Base-by-base conservation (phyloP, 169 alveolate species). In the Cryptosporidium baileyi region DNA sequence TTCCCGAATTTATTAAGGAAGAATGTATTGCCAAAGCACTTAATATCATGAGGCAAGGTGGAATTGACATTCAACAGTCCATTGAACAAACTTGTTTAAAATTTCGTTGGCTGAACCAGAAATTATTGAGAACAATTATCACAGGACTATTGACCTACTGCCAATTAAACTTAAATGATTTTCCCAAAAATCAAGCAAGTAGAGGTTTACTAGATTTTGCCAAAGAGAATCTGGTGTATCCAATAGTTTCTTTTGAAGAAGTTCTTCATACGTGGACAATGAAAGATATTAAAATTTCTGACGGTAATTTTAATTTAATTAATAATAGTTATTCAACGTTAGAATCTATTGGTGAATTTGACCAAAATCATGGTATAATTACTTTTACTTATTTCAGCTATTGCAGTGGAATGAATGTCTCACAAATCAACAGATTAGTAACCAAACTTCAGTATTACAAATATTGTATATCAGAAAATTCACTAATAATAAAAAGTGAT, bases 61-160 rank as follows among this genome's bases (percentile, higher is more conserved):
- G 67, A 11, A 9, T 54, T 1, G 67, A 51, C 15, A 45, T 74
- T n/a, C 59, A 74, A 24, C 3, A 51, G 19, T 67, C 85, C 11
- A 9, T 74, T 22, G 59, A 59, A 0, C 85, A 74, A 19, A 34
- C 85, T 57, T 74, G 85, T 38, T 54, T 43, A 24, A 54, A 54
- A 45, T 36, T 54, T 15, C 40, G 60, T 8, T 74, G 85, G 85
- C 9, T 74, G 28, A 74, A 11, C 4, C 15, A 30, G 8, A 51
- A 74, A 22, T 24, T 57, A 2, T 40, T 74, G 9, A 36, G 74
- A 74, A 59, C 54, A 44, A 17, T 74, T 7, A 54, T 51, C 19
- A 38, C 85, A 26, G 85, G 85, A 7, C 17, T 74, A n/a, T 51
- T 74, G 67, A 74, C 85, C 3, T 74, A 54, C 30, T 74, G 85